phyloP scores from a whole-genome alignment of 768 basidiomycete genomes.

The Pleurotus ostreatus region DNA sequence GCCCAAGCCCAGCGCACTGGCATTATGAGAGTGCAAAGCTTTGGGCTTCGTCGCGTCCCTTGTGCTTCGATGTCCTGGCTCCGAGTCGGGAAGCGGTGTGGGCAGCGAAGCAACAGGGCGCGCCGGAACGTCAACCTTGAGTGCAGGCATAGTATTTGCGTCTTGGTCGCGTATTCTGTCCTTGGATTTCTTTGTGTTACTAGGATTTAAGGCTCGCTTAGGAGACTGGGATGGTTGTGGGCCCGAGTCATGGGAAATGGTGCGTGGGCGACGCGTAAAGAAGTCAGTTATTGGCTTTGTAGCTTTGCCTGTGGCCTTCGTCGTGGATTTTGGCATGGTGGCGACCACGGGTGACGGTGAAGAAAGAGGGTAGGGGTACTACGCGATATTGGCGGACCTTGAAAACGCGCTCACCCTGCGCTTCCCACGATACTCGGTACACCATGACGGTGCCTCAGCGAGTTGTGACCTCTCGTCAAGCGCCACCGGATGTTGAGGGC shows the following conservation, averaged over 20 bases:
- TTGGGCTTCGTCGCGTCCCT: neutral
- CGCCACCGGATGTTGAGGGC: too few species aligned
- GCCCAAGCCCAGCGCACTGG: neutral
- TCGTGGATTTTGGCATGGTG: conserved; percentile 7
- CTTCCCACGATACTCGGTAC: too few species aligned
- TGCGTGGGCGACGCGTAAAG: conserved; percentile 5
- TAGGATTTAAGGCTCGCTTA: neutral
- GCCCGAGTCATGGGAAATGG: neutral
- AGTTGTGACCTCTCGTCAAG: too few species aligned
- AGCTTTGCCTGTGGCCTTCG: neutral
- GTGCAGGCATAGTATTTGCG: neutral
- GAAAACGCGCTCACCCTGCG: neutral
- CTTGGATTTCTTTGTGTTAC: neutral
- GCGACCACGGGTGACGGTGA: neutral
- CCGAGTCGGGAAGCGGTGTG: neutral
- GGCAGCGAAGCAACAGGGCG: neutral
- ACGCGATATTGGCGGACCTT: conserved; percentile 3
- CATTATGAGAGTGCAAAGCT: neutral
- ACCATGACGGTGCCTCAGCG: too few species aligned
- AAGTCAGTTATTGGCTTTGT: conserved; percentile 6
- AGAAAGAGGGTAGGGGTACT: neutral
- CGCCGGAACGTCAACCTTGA: neutral
- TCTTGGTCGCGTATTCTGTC: neutral
- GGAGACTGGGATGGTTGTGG: neutral
- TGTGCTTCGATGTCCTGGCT: neutral